Base-by-base conservation (phyloP, 495 filamentous ascomycete species). In the Letharia lupina region DNA sequence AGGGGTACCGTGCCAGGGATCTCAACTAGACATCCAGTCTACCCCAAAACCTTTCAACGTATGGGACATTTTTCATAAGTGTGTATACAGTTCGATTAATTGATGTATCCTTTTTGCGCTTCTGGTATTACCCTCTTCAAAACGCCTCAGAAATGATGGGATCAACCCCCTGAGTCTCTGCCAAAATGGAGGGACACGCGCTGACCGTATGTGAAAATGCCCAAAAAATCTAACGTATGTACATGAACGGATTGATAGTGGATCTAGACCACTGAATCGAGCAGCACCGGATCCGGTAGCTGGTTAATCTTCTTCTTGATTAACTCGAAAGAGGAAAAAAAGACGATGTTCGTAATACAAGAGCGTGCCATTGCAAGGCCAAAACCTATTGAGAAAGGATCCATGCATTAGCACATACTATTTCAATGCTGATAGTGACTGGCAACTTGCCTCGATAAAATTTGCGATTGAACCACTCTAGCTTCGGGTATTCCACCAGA, bases 311-410 rank as follows among this genome's bases (percentile, higher is more conserved):
- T 60, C 57, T 73, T 73, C 60, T 73, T 73, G 33, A 73, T 62
- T 13, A 67, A 68, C 62, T 73, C 71, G 57, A 70, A 69, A 57
- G 61, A 67, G 4, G 71, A 70, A 56, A 69, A 69, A 60, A 70
- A 70, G 61, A 74, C 69, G 58, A 65, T 66, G 60, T 70, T 68
- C 50, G 69, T 66, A 40, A 74, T 41, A 45, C 70, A 90, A 40
- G 89, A 91, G 42, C 90, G 83, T 62, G 80, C 80, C 86, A 93
- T 90, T 18, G 89, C 91, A 35, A 94, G 90, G 28, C 86, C 87
- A 20, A 94, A 81, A 33, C 90, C 90, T 73, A 80, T 77, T 18
- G 1, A n/a, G 2, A 39, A 31, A 18, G 44, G 23, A 48, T 12
- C 20, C 39, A 28, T 13, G 4, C 23, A 16, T 65, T 57, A 65